phyloP scores from a whole-genome alignment of 331 rosid genomes.

The Cydonia oblonga region DNA sequence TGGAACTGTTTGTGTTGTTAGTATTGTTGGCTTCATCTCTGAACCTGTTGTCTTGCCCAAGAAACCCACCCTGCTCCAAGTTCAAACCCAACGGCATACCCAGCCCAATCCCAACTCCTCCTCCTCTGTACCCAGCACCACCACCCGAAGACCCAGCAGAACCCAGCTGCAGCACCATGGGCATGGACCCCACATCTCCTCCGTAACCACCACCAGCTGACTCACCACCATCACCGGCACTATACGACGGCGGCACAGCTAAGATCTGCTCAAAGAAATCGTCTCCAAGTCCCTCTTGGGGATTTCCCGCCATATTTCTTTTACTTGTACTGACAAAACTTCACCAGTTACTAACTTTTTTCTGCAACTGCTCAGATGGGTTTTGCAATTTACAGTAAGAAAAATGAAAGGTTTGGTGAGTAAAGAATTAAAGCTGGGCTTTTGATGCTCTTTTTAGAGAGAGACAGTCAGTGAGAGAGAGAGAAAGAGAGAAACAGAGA shows the following conservation, averaged over 20 bases:
- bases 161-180: conserved; percentile 53
- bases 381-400: not conserved
- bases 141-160: conserved; percentile 23
- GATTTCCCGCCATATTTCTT: conserved; percentile 52
- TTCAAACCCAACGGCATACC: conserved; percentile 73
- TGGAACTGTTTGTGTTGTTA: conserved; percentile 16
- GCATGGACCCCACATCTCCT: conserved; percentile 34
- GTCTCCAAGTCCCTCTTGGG: conserved; percentile 62
- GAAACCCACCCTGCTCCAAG: conserved; percentile 57
- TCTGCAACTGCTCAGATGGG: not conserved
- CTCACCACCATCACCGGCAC: conserved; percentile 9
- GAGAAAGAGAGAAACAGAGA: not conserved
- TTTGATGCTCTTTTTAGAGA: not conserved
- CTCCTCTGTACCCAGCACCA: conserved; percentile 21
- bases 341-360: not conserved
- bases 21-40: conserved; percentile 11
- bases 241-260: conserved; percentile 40
- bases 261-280: conserved; percentile 89
- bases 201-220: conserved; percentile 20
- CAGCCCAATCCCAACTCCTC: conserved; percentile 40
- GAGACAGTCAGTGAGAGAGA: not conserved
- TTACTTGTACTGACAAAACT: not conserved
- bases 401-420: not conserved
- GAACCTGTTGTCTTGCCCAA: conserved; percentile 40
- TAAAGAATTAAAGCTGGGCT: not conserved